Evolutionary conservation across 768 basidiomycete species (phyloP), one percentile per base, ranked within the genome.

Genomic region (Udeniomyces megalosporus): DNA sequence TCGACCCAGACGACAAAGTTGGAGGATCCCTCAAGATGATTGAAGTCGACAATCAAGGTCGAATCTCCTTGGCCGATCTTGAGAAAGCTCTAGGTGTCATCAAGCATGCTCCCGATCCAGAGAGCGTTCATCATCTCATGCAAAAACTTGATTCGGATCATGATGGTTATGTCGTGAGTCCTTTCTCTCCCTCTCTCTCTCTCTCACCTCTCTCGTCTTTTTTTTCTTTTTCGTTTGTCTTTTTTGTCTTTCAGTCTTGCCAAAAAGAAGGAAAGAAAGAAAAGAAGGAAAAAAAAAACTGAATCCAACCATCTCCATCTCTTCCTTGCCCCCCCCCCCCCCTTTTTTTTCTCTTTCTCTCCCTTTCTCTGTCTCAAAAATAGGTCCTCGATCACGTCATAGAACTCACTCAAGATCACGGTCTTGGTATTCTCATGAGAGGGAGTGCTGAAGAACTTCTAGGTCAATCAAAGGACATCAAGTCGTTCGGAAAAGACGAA

Each of bases 111-210:
- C 93, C 92, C 4, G 85, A 88, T 61, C 88, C 92, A 59, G 85
- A 90, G 65, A 84, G 88, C 17, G 87, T 88, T 26, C 82, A 84
- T 64, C 83, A 81, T 24, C 83, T 99, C 55, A 82, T 92, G 58
- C 83, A 88, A 71, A 97, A 97, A 74, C 76, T 97, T 69, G 95
- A 99, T 71, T 86, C 88, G 11, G 93, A 97, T 75, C 83, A 88
- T 74, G 93, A 97, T 71, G 92, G 93, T 0, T 93, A 83, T 70
- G 91, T 96, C 28, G 88, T 92, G 71, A 49, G 45, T 55, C 31
- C 0, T 1, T 20, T 1, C 49, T 34, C 20, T 46, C 3, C 12
- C n/a, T 26, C 14, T 38, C 35, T 35, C 24, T 45, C 20, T 22
- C 58, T 48, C 20, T 49, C 14, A 28, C 46, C 17, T 42, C 29